Conservation (phyloP, 2,329 filamentous ascomycete species). For the Pseudocercospora pini-densiflorae region DNA sequence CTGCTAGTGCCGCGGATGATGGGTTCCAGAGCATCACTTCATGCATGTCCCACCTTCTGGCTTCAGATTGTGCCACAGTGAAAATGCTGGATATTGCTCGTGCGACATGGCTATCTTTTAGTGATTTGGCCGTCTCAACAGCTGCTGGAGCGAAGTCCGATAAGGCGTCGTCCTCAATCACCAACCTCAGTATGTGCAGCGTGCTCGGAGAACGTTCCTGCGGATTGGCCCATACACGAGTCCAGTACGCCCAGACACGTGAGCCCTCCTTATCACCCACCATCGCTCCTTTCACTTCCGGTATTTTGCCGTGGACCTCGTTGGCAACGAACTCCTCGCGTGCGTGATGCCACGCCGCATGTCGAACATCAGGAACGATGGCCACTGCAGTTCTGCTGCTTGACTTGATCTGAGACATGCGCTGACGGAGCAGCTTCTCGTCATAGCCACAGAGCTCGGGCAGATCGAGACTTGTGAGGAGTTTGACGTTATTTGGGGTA, state of each 20-base stretch:
- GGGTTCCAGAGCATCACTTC: slow-evolving; percentile 87
- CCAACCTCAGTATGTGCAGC: slow-evolving; percentile 70
- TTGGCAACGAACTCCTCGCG: slow-evolving; percentile 78
- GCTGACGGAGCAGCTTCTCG: slow-evolving; percentile 62
- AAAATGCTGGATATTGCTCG: slow-evolving; percentile 67
- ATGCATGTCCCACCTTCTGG: slow-evolving; percentile 70
- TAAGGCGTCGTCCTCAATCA: slow-evolving; percentile 60
- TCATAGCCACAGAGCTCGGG: slow-evolving; percentile 66
- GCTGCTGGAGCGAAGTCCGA: slow-evolving; percentile 33
- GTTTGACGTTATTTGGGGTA: slow-evolving; percentile 16
- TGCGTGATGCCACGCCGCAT: slow-evolving; percentile 76
- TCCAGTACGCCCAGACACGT: slow-evolving; percentile 77
- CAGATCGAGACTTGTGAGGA: slow-evolving; percentile 65
- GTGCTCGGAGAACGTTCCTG: slow-evolving; percentile 64
- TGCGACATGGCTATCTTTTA: slow-evolving; percentile 39
- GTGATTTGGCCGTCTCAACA: slow-evolving; percentile 25
- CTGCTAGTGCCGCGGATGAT: slow-evolving; percentile 52
- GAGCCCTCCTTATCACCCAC: slow-evolving; percentile 56
- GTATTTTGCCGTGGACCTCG: slow-evolving; percentile 62
- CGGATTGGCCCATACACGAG: slow-evolving; percentile 65
- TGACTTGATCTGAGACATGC: slow-evolving; percentile 49
- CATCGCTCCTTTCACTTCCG: slow-evolving; percentile 72
- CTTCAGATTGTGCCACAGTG: slow-evolving; percentile 69
- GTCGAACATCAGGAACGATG: slow-evolving; percentile 68
- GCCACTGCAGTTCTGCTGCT: slow-evolving; percentile 55